Conservation (phyloP, 768 basidiomycete genomes). For the Russula ochroleuca region DNA sequence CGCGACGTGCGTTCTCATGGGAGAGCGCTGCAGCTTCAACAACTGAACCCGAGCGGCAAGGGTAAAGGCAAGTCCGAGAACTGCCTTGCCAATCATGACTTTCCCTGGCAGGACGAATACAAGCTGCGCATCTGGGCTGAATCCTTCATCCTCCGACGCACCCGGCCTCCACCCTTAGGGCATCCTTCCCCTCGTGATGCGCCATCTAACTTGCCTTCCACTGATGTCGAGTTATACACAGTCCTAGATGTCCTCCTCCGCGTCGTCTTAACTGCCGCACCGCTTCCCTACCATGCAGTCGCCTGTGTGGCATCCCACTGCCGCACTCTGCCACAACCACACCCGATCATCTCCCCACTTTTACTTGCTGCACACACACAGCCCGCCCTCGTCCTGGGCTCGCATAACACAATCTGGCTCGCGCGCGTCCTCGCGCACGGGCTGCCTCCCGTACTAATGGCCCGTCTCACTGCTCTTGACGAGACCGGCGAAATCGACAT, state of each 20-base stretch:
- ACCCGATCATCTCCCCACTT: slow-evolving; percentile 35
- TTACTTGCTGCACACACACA: slow-evolving; percentile 33
- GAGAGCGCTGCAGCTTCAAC: background rate
- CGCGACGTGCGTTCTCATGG: slow-evolving; percentile 2
- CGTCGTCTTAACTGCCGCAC: slow-evolving; percentile 35
- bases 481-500: slow-evolving; percentile 28
- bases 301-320: slow-evolving; percentile 16
- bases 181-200: background rate
- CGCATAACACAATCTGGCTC: slow-evolving; percentile 39
- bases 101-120: slow-evolving; percentile 31
- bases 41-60: background rate
- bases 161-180: background rate
- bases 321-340: background rate
- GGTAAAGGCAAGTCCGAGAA: slow-evolving; percentile 7
- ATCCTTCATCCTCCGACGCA: slow-evolving; percentile 26
- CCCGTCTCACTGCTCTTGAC: slow-evolving; percentile 25
- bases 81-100: background rate
- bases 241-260: slow-evolving; percentile 35
- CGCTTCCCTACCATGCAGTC: slow-evolving; percentile 31
- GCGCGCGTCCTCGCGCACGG: slow-evolving; percentile 32
- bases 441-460: slow-evolving; percentile 36
- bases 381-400: slow-evolving; percentile 17
- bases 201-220: background rate
- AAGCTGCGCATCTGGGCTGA: slow-evolving; percentile 31
- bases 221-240: slow-evolving; percentile 24